phyloP scores from a whole-genome alignment of 1,284 basidiomycete species.

The Butyriboletus appendiculatus region DNA sequence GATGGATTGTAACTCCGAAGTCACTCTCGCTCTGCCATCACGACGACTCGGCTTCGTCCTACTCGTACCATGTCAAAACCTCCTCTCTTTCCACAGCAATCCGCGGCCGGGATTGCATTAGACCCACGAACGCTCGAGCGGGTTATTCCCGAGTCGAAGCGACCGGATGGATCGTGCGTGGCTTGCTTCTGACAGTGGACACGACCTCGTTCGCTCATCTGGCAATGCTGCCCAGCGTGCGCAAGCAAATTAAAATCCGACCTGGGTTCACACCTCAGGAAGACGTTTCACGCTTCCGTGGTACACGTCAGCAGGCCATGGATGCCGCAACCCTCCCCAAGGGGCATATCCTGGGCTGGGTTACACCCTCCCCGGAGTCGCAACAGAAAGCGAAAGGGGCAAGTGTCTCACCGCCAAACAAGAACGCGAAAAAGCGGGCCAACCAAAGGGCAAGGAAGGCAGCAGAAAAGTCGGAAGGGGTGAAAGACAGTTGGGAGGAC shows the following conservation, averaged over 20 bases:
- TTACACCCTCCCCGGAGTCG: conserved; percentile 50
- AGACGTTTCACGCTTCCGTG: conserved; percentile 84
- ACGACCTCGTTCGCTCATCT: conserved; percentile 11
- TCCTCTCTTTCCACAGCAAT: conserved; percentile 67
- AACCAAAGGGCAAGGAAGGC: conserved; percentile 70
- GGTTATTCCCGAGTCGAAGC: conserved; percentile 81
- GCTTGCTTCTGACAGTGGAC: background rate
- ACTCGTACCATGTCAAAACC: conserved; percentile 66
- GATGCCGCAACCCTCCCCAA: conserved; percentile 66
- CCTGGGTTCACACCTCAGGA: conserved; percentile 96
- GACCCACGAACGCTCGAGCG: conserved; percentile 85
- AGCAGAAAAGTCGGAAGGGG: conserved; percentile 47
- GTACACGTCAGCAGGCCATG: conserved; percentile 70
- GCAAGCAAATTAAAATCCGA: conserved; percentile 89
- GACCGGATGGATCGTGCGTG: conserved; percentile 89
- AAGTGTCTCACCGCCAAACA: conserved; percentile 40
- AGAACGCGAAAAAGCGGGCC: conserved; percentile 79
- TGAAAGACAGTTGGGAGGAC: conserved; percentile 78
- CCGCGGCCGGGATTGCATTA: conserved; percentile 78
- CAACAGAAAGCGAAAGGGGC: conserved; percentile 34
- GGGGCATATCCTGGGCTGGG: conserved; percentile 79
- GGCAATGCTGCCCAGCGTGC: conserved; percentile 52
- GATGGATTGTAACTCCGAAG: conserved; percentile 34
- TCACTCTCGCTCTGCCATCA: background rate
- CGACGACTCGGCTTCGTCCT: background rate